These are phyloP conservation scores for Asparagopsis taxiformis DNA, from an alignment of 31 red algal species.

Conservation along the genomic window DNA sequence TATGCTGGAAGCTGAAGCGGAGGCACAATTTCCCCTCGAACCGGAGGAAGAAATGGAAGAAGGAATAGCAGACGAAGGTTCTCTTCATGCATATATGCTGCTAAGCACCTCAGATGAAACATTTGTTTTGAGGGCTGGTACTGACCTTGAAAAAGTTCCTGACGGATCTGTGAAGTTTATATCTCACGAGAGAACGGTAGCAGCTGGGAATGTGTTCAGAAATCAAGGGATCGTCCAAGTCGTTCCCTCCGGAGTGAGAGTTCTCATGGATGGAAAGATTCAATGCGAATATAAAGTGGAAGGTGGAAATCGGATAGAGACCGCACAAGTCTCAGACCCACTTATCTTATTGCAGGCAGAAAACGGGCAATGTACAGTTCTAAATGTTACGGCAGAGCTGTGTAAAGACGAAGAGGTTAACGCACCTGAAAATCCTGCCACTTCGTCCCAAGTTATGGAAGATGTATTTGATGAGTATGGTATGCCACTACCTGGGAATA, in stretches of 20 bases:
- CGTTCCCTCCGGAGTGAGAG: conserved; percentile 24
- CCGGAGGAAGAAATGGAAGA: conserved; percentile 54
- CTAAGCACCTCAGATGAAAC: conserved; percentile 54
- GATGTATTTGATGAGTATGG: conserved; percentile 67
- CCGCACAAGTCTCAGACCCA: conserved; percentile 83
- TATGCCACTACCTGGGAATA: conserved; percentile 8
- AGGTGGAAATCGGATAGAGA: conserved; percentile 4
- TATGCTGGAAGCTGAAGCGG: conserved; percentile 22
- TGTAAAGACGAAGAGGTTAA: conserved; percentile 3
- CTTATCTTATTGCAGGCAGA: conserved; percentile 56
- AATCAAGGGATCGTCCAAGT: conserved; percentile 79
- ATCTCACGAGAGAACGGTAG: conserved; percentile 58
- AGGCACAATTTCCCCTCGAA: conserved; percentile 63
- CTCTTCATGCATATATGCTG: conserved; percentile 68
- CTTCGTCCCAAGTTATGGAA: conserved; percentile 1
- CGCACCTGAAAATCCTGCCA: not conserved
- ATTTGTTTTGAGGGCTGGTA: conserved; percentile 42
- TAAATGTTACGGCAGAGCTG: conserved; percentile 24
- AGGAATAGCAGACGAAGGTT: conserved; percentile 36
- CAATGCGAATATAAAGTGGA: conserved; percentile 47
- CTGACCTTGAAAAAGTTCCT: conserved; percentile 53
- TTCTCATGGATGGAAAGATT: conserved; percentile 46
- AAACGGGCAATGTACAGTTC: conserved; percentile 42
- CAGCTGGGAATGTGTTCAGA: conserved; percentile 79
- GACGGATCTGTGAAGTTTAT: conserved; percentile 50